Conservation (phyloP, 177 flowering plant genomes). For the Telopea speciosissima region DNA sequence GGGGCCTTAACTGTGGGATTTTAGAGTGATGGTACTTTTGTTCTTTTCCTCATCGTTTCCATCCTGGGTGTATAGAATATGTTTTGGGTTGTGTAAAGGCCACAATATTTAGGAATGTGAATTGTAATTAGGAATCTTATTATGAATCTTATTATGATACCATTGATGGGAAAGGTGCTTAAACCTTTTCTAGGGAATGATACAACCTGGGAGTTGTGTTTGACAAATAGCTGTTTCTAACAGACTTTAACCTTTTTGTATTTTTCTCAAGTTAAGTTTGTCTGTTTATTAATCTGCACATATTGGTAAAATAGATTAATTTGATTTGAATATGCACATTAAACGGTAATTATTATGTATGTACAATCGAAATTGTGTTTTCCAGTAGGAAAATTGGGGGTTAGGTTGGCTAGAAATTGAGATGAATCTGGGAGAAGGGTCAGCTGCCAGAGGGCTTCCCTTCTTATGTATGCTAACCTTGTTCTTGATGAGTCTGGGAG, state of each 20-base stretch:
- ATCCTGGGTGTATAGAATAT: neutral
- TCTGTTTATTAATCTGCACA: neutral
- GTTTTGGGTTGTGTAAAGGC: neutral
- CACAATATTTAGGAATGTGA: neutral
- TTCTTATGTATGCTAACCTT: neutral
- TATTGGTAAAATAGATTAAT: too few relatives aligned
- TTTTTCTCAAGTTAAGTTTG: too few relatives aligned
- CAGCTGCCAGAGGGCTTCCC: neutral
- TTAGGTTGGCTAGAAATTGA: too few relatives aligned
- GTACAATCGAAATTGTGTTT: neutral
- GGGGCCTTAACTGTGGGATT: neutral
- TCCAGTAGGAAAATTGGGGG: neutral
- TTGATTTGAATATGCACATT: neutral
- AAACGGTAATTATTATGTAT: neutral
- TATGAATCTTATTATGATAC: neutral
- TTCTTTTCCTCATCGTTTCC: neutral
- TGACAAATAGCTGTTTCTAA: too few relatives aligned
- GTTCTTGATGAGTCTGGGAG: neutral
- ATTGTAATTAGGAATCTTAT: neutral
- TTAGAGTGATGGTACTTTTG: neutral
- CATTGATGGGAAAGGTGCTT: neutral
- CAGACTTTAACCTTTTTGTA: too few relatives aligned
- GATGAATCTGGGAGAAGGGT: neutral
- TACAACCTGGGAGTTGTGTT: too few relatives aligned
- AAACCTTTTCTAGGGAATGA: neutral